A percentile compares a stretch with the other conserved stretches of the same genome.
phyloP scores from a whole-genome alignment of 2,329 filamentous ascomycete species.

The Hawksworthiomyces lignivorus region DNA sequence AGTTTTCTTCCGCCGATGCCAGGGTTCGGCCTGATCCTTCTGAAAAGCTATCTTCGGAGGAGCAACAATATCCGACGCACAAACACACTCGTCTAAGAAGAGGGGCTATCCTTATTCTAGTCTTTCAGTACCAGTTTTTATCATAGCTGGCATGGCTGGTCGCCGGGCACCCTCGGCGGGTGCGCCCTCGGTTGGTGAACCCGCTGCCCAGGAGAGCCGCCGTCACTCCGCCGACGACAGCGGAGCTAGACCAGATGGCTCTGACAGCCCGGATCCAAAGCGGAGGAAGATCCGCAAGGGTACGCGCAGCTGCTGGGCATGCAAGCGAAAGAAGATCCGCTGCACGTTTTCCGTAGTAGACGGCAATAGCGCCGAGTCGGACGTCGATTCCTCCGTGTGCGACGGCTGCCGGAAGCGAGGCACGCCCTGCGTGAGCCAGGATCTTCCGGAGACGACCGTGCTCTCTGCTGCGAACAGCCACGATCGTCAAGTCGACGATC shows the following conservation, averaged over 20 bases:
- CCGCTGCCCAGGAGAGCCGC: no score
- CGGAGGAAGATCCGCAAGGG: constrained; percentile 17
- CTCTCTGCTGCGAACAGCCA: constrained; percentile 4
- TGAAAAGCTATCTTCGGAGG: no score
- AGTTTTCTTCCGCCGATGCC: no score
- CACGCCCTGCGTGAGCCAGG: constrained; percentile 38
- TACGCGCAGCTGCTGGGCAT: constrained; percentile 51
- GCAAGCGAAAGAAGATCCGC: constrained; percentile 45
- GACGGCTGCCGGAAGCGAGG: constrained; percentile 38
- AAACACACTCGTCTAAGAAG: no score
- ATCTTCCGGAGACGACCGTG: constrained; percentile 27
- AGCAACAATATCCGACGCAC: no score
- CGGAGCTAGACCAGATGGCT: not conserved
- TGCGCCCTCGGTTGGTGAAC: no score
- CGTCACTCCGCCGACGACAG: no score
- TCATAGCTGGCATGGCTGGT: no score
- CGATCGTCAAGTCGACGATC: constrained; percentile 19
- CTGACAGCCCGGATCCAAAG: constrained; percentile 4
- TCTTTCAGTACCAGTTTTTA: not conserved
- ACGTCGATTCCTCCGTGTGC: constrained; percentile 29
- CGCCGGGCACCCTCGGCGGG: not conserved
- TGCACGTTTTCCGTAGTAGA: constrained; percentile 34
- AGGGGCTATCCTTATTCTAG: no score
- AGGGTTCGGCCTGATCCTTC: no score
- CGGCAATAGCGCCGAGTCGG: not conserved